A percentile compares a stretch with the other conserved stretches of the same genome.
Conservation (phyloP, 148 eudicot genomes). For the Fallopia convolvulus region DNA sequence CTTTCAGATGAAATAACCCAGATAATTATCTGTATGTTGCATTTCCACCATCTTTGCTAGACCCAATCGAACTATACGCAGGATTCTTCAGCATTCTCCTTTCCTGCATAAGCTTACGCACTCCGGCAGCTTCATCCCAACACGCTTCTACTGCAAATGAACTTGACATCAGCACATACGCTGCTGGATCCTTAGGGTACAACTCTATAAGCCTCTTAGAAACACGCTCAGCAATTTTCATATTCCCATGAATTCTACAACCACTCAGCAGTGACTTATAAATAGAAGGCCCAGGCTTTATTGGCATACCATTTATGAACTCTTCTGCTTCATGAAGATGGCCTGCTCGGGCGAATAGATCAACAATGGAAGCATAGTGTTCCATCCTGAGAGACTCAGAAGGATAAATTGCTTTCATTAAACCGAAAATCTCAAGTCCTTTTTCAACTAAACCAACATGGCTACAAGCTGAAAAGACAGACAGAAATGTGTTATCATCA, state of each 20-base stretch:
- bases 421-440: constrained; percentile 38
- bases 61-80: constrained; percentile 40
- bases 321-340: constrained; percentile 45
- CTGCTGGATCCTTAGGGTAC: constrained; percentile 40
- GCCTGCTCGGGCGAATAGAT: constrained; percentile 54
- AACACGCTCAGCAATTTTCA: constrained; percentile 33
- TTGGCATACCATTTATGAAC: constrained; percentile 41
- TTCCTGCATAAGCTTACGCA: constrained; percentile 38
- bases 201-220: constrained; percentile 35
- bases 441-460: constrained; percentile 44
- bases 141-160: constrained; percentile 39
- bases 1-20: too few species aligned
- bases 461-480: constrained; percentile 54
- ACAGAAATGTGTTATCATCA: constrained; percentile 34
- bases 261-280: constrained; percentile 51
- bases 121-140: constrained; percentile 42
- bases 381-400: constrained; percentile 26
- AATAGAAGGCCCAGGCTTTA: constrained; percentile 34
- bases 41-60: constrained; percentile 10
- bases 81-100: constrained; percentile 29
- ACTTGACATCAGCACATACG: constrained; percentile 42
- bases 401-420: constrained; percentile 29
- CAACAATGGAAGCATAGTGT: constrained; percentile 55
- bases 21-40: too few species aligned
- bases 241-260: constrained; percentile 44